Evolutionary conservation across 2,329 filamentous ascomycete genomes (phyloP).

Genomic region (Colletotrichum plurivorum): DNA sequence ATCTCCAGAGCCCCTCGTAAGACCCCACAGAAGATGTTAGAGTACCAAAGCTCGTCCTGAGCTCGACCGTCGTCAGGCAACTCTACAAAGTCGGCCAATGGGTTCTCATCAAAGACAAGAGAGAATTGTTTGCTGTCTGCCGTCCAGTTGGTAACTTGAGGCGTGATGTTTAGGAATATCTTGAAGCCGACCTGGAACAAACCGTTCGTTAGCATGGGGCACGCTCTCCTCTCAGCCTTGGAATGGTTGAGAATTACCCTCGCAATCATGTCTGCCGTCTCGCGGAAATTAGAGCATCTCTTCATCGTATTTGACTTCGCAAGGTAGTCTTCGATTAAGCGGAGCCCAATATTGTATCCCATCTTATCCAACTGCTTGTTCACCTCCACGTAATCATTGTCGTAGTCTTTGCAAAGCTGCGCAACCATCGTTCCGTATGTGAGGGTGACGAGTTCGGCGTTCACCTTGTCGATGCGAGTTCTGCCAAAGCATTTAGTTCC

Average conservation of each 20-base stretch:
- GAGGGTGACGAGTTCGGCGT: constrained; percentile 95
- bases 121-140: constrained; percentile 97
- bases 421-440: constrained; percentile 98
- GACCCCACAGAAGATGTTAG: constrained; percentile 95
- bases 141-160: constrained; percentile 94
- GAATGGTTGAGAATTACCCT: constrained; percentile 70
- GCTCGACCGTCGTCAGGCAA: constrained; percentile 94
- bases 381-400: constrained; percentile 93
- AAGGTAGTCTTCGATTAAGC: constrained; percentile 96
- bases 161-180: constrained; percentile 97
- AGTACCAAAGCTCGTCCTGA: constrained; percentile 98
- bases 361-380: constrained; percentile 99
- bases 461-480: constrained; percentile 96
- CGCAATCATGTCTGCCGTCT: constrained; percentile 96
- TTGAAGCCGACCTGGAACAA: constrained; percentile 89
- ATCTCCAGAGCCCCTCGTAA: constrained; percentile 93
- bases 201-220: constrained; percentile 41
- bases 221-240: not conserved
- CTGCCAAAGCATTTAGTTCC: constrained; percentile 61
- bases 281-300: constrained; percentile 91
- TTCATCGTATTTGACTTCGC: constrained; percentile 94
- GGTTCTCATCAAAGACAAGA: constrained; percentile 96
- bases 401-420: constrained; percentile 96
- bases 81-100: constrained; percentile 96
- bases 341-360: constrained; percentile 98